Conservation (phyloP, 2,329 filamentous ascomycete species). For the Cladosporium sp. region DNA sequence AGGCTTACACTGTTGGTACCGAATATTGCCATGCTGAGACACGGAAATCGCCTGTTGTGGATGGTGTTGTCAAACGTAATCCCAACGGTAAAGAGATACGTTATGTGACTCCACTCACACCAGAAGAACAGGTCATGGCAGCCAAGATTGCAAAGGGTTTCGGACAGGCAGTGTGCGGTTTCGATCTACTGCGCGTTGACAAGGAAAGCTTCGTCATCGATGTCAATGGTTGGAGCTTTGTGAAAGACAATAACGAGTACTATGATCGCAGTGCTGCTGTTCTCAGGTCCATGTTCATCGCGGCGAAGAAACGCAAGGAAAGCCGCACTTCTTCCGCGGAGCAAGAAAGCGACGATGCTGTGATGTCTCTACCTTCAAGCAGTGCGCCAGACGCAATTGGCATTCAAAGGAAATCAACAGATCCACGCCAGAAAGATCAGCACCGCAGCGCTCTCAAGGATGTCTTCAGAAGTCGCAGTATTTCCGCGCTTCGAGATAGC, state of each 20-base stretch:
- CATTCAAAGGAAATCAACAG: slow-evolving; percentile 6
- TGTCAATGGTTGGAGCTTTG: slow-evolving; percentile 99
- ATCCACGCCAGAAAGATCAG: slow-evolving; percentile 18
- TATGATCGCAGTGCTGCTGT: slow-evolving; percentile 89
- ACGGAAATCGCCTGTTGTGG: slow-evolving; percentile 92
- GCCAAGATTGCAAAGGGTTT: slow-evolving; percentile 87
- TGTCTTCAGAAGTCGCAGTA: slow-evolving; percentile 62
- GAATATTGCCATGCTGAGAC: slow-evolving; percentile 95
- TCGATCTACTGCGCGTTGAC: slow-evolving; percentile 82
- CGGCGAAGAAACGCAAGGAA: slow-evolving; percentile 61
- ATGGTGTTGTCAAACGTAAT: slow-evolving; percentile 91
- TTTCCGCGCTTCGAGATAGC: slow-evolving; percentile 53
- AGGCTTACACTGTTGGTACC: slow-evolving; percentile 93
- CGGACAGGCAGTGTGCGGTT: slow-evolving; percentile 91
- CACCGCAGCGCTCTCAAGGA: slow-evolving; percentile 50
- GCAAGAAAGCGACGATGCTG: slow-evolving; percentile 18
- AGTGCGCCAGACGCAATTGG: slow-evolving; percentile 6
- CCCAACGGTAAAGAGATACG: slow-evolving; percentile 96
- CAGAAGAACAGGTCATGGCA: slow-evolving; percentile 80
- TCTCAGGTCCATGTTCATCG: slow-evolving; percentile 80
- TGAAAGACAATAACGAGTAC: slow-evolving; percentile 98
- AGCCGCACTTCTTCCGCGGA: slow-evolving; percentile 32
- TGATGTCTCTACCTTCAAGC: slow-evolving; percentile 8
- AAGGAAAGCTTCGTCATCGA: slow-evolving; percentile 97
- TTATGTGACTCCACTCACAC: slow-evolving; percentile 81